Evolutionary conservation across 331 rosid genomes (phyloP).

Genomic region (Erythrophleum ivorense): DNA sequence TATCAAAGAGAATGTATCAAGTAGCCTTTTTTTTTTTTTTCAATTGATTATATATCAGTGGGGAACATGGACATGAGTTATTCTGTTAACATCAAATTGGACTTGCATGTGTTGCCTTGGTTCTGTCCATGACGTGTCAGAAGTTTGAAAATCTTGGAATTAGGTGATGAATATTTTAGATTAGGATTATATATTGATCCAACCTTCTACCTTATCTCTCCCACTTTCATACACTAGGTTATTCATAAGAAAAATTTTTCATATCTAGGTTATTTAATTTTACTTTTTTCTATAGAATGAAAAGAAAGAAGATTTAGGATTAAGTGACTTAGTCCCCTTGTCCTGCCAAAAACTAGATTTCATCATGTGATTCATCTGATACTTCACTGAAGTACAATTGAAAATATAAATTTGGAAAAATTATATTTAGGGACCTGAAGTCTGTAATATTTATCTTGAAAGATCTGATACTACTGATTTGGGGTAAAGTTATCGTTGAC

Average conservation of each 20-base stretch:
- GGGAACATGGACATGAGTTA: conserved; percentile 6
- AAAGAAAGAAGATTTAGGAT: background rate
- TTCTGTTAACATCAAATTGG: conserved; percentile 8
- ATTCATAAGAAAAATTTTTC: background rate
- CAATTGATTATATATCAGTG: conserved; percentile 1
- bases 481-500: too few species aligned
- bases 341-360: background rate
- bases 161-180: background rate
- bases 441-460: too few species aligned
- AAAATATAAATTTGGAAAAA: too few species aligned
- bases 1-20: conserved; percentile 22
- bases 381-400: background rate
- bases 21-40: conserved; percentile 1
- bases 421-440: too few species aligned
- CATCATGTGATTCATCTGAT: background rate
- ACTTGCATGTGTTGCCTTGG: conserved; percentile 35
- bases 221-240: background rate
- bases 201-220: background rate
- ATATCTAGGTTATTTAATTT: background rate
- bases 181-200: background rate
- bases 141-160: conserved; percentile 3
- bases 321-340: background rate
- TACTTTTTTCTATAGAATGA: background rate
- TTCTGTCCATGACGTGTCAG: background rate
- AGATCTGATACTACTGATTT: too few species aligned